phyloP scores from a whole-genome alignment of 805 yeast genomes.

The Grigorovia jiainica region DNA sequence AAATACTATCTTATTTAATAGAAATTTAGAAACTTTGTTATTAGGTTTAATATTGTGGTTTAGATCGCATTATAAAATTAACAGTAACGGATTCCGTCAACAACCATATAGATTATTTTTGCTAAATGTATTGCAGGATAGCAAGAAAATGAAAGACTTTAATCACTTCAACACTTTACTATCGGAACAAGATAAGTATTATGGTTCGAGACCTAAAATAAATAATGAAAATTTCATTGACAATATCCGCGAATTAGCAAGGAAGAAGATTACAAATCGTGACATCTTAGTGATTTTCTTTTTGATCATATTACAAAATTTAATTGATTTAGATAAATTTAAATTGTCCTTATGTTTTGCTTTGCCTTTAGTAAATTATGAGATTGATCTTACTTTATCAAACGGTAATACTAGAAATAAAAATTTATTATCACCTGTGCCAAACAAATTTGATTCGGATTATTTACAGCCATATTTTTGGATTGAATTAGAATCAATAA shows the following conservation, averaged over 20 bases:
- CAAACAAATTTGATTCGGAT: constrained; percentile 20
- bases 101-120: constrained; percentile 8
- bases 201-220: constrained; percentile 14
- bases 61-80: constrained; percentile 16
- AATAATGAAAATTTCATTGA: constrained; percentile 3
- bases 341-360: constrained; percentile 13
- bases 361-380: constrained; percentile 15
- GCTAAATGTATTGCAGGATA: neutral
- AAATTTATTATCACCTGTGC: constrained; percentile 10
- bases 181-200: constrained; percentile 9
- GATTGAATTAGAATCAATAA: constrained; percentile 12
- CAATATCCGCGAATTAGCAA: constrained; percentile 14
- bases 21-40: constrained; percentile 11
- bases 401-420: too few relatives aligned
- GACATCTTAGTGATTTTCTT: constrained; percentile 18
- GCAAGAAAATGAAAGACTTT: constrained; percentile 1
- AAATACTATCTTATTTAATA: neutral
- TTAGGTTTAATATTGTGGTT: constrained; percentile 22
- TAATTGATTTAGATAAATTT: constrained; percentile 4
- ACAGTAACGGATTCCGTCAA: constrained; percentile 23
- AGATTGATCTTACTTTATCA: neutral
- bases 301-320: constrained; percentile 13
- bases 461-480: constrained; percentile 20
- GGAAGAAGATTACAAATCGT: constrained; percentile 15
- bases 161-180: constrained; percentile 3